phyloP scores from a whole-genome alignment of 345 rosid genomes.

The Raphanus raphanistrum region DNA sequence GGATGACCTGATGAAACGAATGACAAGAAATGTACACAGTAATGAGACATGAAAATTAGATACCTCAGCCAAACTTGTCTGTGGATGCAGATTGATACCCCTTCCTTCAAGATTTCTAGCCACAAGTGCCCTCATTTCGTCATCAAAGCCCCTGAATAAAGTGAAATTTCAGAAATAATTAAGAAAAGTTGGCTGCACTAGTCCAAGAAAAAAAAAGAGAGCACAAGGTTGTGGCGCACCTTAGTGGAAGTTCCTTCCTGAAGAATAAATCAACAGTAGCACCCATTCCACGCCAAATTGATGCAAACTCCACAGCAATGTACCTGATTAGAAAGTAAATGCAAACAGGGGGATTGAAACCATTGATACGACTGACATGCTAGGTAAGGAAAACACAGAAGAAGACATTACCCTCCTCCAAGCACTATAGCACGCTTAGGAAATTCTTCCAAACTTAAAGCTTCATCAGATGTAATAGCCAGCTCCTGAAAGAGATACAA shows the following conservation, averaged over 20 bases:
- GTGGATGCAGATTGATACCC: constrained; percentile 83
- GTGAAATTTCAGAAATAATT: neutral
- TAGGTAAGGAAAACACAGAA: neutral
- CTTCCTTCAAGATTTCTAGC: constrained; percentile 96
- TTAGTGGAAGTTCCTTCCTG: constrained; percentile 92
- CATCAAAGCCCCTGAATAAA: constrained; percentile 82
- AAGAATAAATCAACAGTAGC: constrained; percentile 79
- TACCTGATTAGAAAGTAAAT: constrained; percentile 52
- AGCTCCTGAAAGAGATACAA: constrained; percentile 56
- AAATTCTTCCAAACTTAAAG: constrained; percentile 91
- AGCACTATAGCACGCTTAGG: constrained; percentile 88
- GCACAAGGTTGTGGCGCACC: constrained; percentile 45
- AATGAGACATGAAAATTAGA: constrained; percentile 4
- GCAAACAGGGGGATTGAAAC: constrained; percentile 5
- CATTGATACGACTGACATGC: constrained; percentile 11
- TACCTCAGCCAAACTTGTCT: constrained; percentile 78
- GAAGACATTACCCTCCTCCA: constrained; percentile 84
- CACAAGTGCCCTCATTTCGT: constrained; percentile 97
- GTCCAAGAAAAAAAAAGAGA: neutral
- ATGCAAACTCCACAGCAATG: constrained; percentile 99
- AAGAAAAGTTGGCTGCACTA: neutral
- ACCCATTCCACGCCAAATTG: constrained; percentile 99
- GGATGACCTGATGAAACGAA: constrained; percentile 9
- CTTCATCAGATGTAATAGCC: constrained; percentile 97
- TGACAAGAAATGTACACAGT: neutral